Base-by-base conservation (phyloP, 2,329 filamentous ascomycete species). In the Penicillium sp. region DNA sequence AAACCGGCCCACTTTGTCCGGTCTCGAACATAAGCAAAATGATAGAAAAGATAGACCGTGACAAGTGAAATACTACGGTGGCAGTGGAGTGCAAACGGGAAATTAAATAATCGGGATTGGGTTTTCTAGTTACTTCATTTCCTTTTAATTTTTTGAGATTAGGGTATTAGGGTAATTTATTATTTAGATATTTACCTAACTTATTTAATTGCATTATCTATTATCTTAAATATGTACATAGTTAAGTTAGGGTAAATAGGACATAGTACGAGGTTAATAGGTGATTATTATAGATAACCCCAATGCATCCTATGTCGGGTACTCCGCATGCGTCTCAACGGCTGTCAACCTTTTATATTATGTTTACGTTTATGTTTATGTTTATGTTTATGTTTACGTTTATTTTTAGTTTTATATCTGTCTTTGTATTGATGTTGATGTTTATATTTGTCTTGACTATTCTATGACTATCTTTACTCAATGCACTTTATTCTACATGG, bases 11-110 rank as follows among this genome's bases (percentile, higher is more conserved):
- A 55, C 45, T 47, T 51, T 7, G 36, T 36, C 51, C 36, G 58
- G 64, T 64, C 63, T 66, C 60, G 63, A 63, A 56, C 57, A 54
- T 36, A 36, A 51, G 31, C 15, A 55, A 35, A 43, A 52, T 15
- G 38, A 50, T 8, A 53, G 21, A 45, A 27, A 33, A 19, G 50
- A 54, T 58, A 21, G 39, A 56, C 35, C 23, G 45, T 55, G 41
- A 56, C 48, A 52, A 52, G 44, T 39, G 19, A 33, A 44, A 55
- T 58, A 52, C 55, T 45, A 57, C 55, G 35, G 55, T 57, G 35
- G 15, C 49, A 53, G 36, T 53, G 47, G 41, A 33, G 25, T 9
- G 38, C 23, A 31, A 42, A 50, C n/a, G 35, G 55, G 50, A 53
- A 57, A 53, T 53, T 53, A 45, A 35, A 13, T 33, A 2, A 10